These are phyloP conservation scores for Nakaseomyces bracarensis DNA, from an alignment of 1,139 yeast species.

Conservation along the genomic window DNA sequence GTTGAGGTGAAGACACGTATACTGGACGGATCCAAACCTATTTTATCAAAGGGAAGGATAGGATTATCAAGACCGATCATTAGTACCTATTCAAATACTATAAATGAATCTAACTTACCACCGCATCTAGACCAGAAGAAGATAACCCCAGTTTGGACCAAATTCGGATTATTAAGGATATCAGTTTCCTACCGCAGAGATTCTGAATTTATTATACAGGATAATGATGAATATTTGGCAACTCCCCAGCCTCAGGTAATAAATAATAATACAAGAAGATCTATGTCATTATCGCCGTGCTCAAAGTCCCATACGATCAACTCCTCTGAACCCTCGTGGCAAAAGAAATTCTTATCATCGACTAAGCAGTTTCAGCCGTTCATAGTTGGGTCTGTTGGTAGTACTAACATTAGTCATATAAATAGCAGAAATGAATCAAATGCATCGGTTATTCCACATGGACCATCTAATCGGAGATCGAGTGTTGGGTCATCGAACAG, in stretches of 20 bases:
- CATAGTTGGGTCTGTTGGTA: constrained; percentile 53
- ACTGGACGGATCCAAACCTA: constrained; percentile 69
- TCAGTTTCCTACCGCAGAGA: constrained; percentile 75
- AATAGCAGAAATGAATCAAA: constrained; percentile 34
- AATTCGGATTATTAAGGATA: constrained; percentile 62
- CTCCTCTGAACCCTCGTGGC: constrained; percentile 19
- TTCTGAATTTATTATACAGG: constrained; percentile 57
- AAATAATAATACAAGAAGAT: constrained; percentile 9
- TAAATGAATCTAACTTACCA: constrained; percentile 34
- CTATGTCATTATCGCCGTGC: constrained; percentile 29
- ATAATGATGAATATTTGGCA: constrained; percentile 30
- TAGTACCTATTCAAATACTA: constrained; percentile 36
- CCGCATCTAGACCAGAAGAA: constrained; percentile 52
- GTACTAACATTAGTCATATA: constrained; percentile 26
- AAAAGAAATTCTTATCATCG: constrained; percentile 20
- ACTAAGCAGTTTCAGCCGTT: constrained; percentile 44
- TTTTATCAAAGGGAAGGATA: constrained; percentile 72
- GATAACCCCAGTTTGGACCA: constrained; percentile 64
- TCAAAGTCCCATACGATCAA: constrained; percentile 15
- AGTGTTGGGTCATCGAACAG: constrained; percentile 22
- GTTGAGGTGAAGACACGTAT: constrained; percentile 48
- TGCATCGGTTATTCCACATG: constrained; percentile 31
- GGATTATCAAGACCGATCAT: constrained; percentile 69
- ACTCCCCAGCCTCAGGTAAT: constrained; percentile 10
- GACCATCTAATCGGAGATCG: constrained; percentile 29